phyloP scores from a whole-genome alignment of 1,284 basidiomycete genomes.

The Papiliotrema terrestris region DNA sequence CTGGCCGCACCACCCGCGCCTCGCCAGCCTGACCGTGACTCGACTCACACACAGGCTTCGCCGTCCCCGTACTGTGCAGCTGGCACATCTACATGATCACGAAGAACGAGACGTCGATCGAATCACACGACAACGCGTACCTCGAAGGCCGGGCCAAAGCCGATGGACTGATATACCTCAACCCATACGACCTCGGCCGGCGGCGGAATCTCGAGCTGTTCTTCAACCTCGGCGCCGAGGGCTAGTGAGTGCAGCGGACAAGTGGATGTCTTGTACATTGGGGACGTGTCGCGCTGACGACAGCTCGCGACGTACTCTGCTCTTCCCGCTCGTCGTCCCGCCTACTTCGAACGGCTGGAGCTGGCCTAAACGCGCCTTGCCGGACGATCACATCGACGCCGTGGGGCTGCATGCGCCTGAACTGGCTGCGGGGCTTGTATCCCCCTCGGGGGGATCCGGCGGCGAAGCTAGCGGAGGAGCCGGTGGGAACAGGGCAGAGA shows the following conservation, averaged over 20 bases:
- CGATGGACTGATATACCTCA: conserved; percentile 76
- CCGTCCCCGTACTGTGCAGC: conserved; percentile 71
- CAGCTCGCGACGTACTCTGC: conserved; percentile 69
- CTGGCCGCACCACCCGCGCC: too few species aligned
- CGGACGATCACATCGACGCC: conserved; percentile 9
- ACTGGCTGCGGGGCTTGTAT: conserved; percentile 27
- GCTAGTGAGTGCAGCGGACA: conserved; percentile 62
- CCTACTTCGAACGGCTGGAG: conserved; percentile 82
- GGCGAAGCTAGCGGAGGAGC: not conserved
- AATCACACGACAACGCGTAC: conserved; percentile 79
- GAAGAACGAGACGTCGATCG: conserved; percentile 85
- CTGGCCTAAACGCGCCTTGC: conserved; percentile 49
- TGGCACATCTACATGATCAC: conserved; percentile 78
- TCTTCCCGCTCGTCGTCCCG: conserved; percentile 73
- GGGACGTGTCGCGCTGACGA: not conserved
- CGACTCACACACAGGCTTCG: conserved; percentile 54
- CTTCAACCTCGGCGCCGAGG: conserved; percentile 77
- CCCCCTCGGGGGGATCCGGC: not conserved
- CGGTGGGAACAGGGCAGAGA: conserved; percentile 12
- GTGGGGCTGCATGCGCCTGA: conserved; percentile 28
- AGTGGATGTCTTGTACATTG: not conserved
- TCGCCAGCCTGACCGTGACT: conserved; percentile 5
- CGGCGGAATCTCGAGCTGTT: conserved; percentile 73
- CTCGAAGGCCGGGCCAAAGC: conserved; percentile 68
- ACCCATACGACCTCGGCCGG: conserved; percentile 86